Evolutionary conservation across 768 basidiomycete species (phyloP), one percentile per base, ranked within the genome.

Genomic region (Ephemerocybe angulata): DNA sequence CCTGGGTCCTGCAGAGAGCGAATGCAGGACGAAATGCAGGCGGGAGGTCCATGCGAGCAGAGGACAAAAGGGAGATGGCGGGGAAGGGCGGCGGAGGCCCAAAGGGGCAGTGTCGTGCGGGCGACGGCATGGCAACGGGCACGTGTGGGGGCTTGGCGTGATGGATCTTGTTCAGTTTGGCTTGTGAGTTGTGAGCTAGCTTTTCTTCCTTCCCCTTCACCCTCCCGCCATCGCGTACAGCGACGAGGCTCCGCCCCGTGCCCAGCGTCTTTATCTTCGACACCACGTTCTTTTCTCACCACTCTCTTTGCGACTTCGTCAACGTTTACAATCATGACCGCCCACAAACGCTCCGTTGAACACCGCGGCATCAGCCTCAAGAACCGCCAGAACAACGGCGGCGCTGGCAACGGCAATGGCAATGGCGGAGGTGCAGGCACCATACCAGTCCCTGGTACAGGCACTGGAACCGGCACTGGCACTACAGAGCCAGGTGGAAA

Each of bases 341-440:
- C 67, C 19, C 65, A 70, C 55, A 62, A 69, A 42, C 68, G 66
- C 58, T 58, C 55, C 28, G 53, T 57, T 42, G 60, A 64, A 25
- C 70, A 67, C 54, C 66, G 65, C 33, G n/a, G n/a, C n/a, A n/a
- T n/a, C n/a, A 58, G 63, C 44, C 50, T 69, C 52, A 62, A 58
- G 33, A 66, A 65, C 41, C 66, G 46, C 17, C 38, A 46, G 22
- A 55, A 43, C 3, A 37, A 33, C 35, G 33, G 25, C 19, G 41
- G 21, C 12, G 29, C 37, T 10, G 49, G n/a, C n/a, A n/a, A n/a
- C 28, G 24, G 15, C 48, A 17, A 24, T 42, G 25, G 29, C 35
- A 24, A 28, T n/a, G 19, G 17, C 24, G 46, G 24, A 25, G 31
- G 15, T 21, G 31, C 3, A 8, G 33, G 8, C 33, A 8, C 17